Base-by-base conservation (phyloP, 2,329 filamentous ascomycete species). In the Mycocentrospora acerina region DNA sequence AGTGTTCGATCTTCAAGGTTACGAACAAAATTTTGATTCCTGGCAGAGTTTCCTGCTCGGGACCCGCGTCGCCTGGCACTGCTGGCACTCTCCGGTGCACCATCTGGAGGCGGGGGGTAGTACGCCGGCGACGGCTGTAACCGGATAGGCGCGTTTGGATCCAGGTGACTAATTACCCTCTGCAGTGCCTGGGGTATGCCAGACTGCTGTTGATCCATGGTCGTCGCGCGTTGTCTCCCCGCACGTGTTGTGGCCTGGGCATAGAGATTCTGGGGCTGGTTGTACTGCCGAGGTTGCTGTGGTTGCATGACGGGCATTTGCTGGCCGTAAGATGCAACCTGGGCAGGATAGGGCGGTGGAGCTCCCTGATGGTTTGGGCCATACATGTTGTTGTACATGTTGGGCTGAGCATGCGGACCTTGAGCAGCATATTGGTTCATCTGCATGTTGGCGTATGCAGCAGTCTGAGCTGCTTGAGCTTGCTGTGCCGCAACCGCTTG, bases 71-170 rank as follows among this genome's bases (percentile, higher is more conserved):
- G 80, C 28, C 86, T 81, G 19, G 85, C 77, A 68, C 71, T 81
- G n/a, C 76, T 73, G 16, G 81, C 74, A 42, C 78, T 80, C 44
- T 87, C 80, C 7, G 81, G 78, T 56, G 88, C 83, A 8, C 89
- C 88, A 51, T 97, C 91, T 6, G 86, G 83, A 2, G 91, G 88
- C 14, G 93, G 93, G 9, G 93, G 93, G 57, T 97, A 98, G 69
- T 98, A 98, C 2, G 93, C 93, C 4, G 93, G 93, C 55, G 90
- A 96, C 2, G 93, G 93, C 64, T 98, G 93, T 40, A 97, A 71
- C 33, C 93, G 82, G 58, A 98, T 97, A 0, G 93, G 93, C 44
- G 90, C 88, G 56, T 83, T 97, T 2, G 93, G 93, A 61, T 98
- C 93, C 29, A 98, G 79, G 68, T 97, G 91, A 64, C 90, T 95